phyloP scores from a whole-genome alignment of 805 yeast genomes.

The Zygosaccharomyces rouxii region DNA sequence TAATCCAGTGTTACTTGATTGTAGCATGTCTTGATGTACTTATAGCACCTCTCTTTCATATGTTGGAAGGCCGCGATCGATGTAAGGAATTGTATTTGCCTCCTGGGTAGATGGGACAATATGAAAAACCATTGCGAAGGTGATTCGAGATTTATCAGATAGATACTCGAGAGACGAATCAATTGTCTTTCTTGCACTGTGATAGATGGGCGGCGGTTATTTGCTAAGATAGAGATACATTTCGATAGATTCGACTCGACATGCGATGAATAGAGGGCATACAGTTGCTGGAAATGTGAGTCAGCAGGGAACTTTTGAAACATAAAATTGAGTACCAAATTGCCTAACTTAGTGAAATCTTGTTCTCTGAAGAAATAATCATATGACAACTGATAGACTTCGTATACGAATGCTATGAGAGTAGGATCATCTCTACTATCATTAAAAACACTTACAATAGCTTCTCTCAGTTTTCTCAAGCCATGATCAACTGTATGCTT shows the following conservation, averaged over 20 bases:
- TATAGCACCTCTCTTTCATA: conserved; percentile 17
- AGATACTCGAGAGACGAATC: conserved; percentile 10
- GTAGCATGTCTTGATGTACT: conserved; percentile 15
- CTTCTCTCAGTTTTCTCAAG: conserved; percentile 26
- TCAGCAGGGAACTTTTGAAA: conserved; percentile 9
- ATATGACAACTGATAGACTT: conserved; percentile 21
- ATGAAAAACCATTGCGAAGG: conserved; percentile 18
- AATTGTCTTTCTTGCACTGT: not conserved
- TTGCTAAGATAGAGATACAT: conserved; percentile 6
- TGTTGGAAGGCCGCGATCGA: conserved; percentile 14
- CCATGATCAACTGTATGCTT: conserved; percentile 32
- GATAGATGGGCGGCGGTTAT: not conserved
- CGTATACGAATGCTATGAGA: conserved; percentile 15
- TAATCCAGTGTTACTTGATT: conserved; percentile 20
- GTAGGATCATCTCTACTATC: conserved; percentile 9
- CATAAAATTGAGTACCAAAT: conserved; percentile 18
- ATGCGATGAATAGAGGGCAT: conserved; percentile 18
- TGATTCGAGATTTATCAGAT: conserved; percentile 2
- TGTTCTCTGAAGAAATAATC: conserved; percentile 12
- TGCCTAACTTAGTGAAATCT: conserved; percentile 15
- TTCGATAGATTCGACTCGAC: conserved; percentile 17
- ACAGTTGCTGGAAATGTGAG: conserved; percentile 3
- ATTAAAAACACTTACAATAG: conserved; percentile 20
- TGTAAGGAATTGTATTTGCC: conserved; percentile 10
- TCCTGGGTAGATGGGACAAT: conserved; percentile 4